These are phyloP conservation scores for Plantago major DNA, from an alignment of 257 asterid genomes.

Conservation along the genomic window DNA sequence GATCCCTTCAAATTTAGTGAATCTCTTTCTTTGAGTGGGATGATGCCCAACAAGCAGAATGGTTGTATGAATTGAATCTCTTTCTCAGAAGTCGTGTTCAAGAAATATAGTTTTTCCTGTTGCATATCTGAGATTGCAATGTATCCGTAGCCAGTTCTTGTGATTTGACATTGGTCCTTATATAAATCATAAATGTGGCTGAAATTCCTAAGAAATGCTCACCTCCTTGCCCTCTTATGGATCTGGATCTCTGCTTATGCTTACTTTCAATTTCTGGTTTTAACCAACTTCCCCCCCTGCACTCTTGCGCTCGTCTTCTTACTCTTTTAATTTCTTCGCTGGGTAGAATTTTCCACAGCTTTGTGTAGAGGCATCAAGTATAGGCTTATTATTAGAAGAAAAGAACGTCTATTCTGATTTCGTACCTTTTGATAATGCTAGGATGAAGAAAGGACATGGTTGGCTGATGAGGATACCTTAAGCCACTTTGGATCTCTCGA, in stretches of 20 bases:
- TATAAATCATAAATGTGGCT: too few species aligned
- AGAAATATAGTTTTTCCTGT: conserved; percentile 6
- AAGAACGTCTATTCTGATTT: conserved; percentile 12
- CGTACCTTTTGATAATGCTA: conserved; percentile 27
- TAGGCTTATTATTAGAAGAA: conserved; percentile 13
- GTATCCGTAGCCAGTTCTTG: neutral
- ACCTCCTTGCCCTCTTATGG: too few species aligned
- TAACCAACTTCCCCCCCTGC: too few species aligned
- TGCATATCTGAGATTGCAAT: too few species aligned
- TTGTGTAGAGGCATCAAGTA: neutral
- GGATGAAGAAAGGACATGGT: conserved; percentile 79
- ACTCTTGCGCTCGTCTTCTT: too few species aligned
- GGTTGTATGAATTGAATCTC: neutral
- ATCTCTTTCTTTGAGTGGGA: conserved; percentile 15
- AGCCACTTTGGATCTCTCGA: conserved; percentile 75
- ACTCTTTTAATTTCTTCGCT: too few species aligned
- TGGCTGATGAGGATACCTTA: conserved; percentile 75
- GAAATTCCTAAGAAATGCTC: too few species aligned
- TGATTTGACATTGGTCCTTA: neutral
- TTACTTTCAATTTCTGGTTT: too few species aligned
- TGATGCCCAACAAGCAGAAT: conserved; percentile 11
- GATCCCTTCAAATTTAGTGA: conserved; percentile 14
- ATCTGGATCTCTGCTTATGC: too few species aligned
- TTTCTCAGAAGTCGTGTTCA: conserved; percentile 17
- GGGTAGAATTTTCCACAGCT: too few species aligned